phyloP scores from a whole-genome alignment of 2,329 filamentous ascomycete species.

The Phoma sp. region DNA sequence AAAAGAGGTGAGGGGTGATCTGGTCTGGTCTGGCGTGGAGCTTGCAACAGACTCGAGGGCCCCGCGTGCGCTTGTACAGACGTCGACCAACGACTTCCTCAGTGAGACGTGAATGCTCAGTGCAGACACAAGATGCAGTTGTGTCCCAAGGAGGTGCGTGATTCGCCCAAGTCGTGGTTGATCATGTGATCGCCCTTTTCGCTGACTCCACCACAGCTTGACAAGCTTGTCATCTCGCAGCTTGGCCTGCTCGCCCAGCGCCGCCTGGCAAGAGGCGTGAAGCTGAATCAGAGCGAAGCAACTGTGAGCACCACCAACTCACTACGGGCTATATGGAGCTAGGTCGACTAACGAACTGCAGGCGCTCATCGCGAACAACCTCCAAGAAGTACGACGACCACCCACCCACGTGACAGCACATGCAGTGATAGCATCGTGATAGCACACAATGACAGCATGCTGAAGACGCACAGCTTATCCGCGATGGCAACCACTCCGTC shows the following conservation, averaged over 20 bases:
- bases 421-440: too few species aligned
- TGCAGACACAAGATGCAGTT: conserved; percentile 40
- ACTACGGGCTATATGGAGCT: too few species aligned
- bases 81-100: neutral
- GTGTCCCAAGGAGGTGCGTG: conserved; percentile 47
- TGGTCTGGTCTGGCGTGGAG: neutral
- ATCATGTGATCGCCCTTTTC: conserved; percentile 8
- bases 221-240: conserved; percentile 94
- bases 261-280: conserved; percentile 84
- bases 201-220: conserved; percentile 67
- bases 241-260: conserved; percentile 86
- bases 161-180: conserved; percentile 1
- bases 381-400: conserved; percentile 72
- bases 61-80: conserved; percentile 3
- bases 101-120: neutral
- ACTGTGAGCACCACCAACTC: conserved; percentile 59
- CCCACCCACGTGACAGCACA: too few species aligned
- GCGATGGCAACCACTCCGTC: conserved; percentile 91
- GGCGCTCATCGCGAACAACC: conserved; percentile 83
- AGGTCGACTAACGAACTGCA: conserved; percentile 39
- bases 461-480: conserved; percentile 70
- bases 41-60: neutral
- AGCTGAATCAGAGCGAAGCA: conserved; percentile 89
- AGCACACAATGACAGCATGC: conserved; percentile 13
- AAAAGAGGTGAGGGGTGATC: neutral